A percentile compares a stretch with the other conserved stretches of the same genome.
phyloP scores from a whole-genome alignment of 306 rosid species.

The Begonia masoniana region DNA sequence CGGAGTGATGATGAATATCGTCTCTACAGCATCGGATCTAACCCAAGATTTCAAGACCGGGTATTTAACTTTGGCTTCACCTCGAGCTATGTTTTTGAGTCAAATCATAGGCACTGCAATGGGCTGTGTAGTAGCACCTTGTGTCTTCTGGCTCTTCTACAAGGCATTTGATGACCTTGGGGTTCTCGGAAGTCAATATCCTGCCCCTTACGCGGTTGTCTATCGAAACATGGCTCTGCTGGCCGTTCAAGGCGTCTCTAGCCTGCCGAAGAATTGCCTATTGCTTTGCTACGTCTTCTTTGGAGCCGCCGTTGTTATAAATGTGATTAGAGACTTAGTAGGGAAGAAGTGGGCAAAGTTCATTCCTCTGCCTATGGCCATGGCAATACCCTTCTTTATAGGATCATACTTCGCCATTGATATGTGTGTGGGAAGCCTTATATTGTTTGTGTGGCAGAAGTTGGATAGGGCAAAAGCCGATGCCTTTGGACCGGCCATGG shows the following conservation, averaged over 20 bases:
- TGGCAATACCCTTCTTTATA: slow-evolving; percentile 37
- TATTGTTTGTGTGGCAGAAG: slow-evolving; percentile 25
- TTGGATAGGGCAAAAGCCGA: slow-evolving; percentile 25
- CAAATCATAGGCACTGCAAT: slow-evolving; percentile 38
- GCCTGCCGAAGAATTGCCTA: slow-evolving; percentile 28
- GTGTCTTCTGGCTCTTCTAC: slow-evolving; percentile 38
- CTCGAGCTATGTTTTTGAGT: slow-evolving; percentile 40
- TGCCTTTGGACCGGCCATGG: slow-evolving; percentile 28
- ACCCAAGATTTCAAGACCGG: slow-evolving; percentile 44
- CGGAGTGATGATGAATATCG: slow-evolving; percentile 46
- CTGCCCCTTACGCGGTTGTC: slow-evolving; percentile 27
- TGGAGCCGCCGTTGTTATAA: slow-evolving; percentile 19
- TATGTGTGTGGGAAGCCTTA: slow-evolving; percentile 31
- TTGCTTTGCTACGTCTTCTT: slow-evolving; percentile 24
- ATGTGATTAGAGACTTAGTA: slow-evolving; percentile 21
- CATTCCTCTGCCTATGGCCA: slow-evolving; percentile 39
- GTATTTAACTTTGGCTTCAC: slow-evolving; percentile 33
- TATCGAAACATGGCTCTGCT: slow-evolving; percentile 34
- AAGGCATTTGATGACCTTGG: slow-evolving; percentile 30
- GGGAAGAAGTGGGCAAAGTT: slow-evolving; percentile 19
- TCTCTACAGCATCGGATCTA: slow-evolving; percentile 35
- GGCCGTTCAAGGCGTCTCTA: slow-evolving; percentile 22
- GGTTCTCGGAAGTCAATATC: slow-evolving; percentile 12
- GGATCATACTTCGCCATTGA: slow-evolving; percentile 36
- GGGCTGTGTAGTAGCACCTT: slow-evolving; percentile 35